These are phyloP conservation scores for Cytospora schulzeri DNA, from an alignment of 2,329 filamentous ascomycete genomes.

Conservation along the genomic window DNA sequence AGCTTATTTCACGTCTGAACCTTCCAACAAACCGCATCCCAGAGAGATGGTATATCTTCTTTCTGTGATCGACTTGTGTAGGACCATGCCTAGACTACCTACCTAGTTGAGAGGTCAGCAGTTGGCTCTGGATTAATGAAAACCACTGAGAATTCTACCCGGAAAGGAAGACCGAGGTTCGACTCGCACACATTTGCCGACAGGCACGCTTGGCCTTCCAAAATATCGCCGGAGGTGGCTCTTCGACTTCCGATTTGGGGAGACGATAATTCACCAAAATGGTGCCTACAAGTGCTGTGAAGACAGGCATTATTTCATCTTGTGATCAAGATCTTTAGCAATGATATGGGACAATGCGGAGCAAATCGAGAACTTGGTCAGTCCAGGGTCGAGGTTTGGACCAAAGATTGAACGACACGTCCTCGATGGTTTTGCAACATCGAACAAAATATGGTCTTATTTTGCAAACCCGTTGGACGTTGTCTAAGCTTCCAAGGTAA, in stretches of 20 bases:
- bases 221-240: no score
- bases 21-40: not conserved
- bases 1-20: not conserved
- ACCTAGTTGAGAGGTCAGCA: not conserved
- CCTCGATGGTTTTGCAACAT: no score
- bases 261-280: no score
- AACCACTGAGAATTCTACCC: not conserved
- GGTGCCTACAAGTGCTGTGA: not conserved
- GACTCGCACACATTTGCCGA: not conserved
- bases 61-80: not conserved
- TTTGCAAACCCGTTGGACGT: no score
- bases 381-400: not conserved
- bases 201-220: no score
- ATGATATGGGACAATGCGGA: not conserved
- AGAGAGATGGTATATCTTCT: not conserved
- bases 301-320: not conserved
- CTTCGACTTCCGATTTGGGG: no score
- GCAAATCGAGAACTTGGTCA: not conserved
- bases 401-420: no score
- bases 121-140: not conserved
- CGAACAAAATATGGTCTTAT: no score
- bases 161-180: not conserved
- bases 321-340: not conserved
- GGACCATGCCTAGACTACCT: not conserved
- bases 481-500: no score